phyloP scores from a whole-genome alignment of 2,329 filamentous ascomycete species.

The Furcasterigmium furcatum region DNA sequence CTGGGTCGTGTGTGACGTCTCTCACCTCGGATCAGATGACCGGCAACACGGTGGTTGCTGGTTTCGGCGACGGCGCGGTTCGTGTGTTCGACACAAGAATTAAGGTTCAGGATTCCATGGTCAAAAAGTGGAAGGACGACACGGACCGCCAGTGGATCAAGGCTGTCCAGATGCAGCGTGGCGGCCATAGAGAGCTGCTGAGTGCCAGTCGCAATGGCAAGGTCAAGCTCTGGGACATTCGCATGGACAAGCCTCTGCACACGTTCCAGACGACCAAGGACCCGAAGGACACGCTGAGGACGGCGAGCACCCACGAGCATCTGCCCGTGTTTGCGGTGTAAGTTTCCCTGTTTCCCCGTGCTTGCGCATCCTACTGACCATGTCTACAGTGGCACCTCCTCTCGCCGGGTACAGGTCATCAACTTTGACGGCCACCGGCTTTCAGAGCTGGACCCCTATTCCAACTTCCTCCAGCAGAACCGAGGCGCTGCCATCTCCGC shows the following conservation, averaged over 20 bases:
- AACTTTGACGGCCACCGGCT: constrained; percentile 80
- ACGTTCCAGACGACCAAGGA: constrained; percentile 73
- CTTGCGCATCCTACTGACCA: neutral
- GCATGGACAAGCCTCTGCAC: constrained; percentile 75
- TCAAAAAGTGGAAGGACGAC: constrained; percentile 95
- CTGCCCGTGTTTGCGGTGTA: constrained; percentile 93
- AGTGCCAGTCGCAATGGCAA: constrained; percentile 90
- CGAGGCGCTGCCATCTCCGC: constrained; percentile 79
- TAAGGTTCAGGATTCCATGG: constrained; percentile 84
- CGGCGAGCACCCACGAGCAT: constrained; percentile 91
- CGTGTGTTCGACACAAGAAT: constrained; percentile 89
- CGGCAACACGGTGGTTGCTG: constrained; percentile 91
- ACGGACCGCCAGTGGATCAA: constrained; percentile 84
- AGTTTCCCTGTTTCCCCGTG: constrained; percentile 33
- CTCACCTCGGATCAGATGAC: constrained; percentile 97
- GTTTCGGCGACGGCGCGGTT: constrained; percentile 92
- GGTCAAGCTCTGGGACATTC: constrained; percentile 93
- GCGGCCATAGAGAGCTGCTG: constrained; percentile 86
- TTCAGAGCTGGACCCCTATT: constrained; percentile 84
- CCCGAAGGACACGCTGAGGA: constrained; percentile 74
- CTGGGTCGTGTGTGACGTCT: constrained; percentile 92
- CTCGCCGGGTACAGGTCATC: constrained; percentile 87
- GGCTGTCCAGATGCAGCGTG: constrained; percentile 94
- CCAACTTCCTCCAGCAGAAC: constrained; percentile 79
- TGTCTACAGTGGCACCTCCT: constrained; percentile 71